These are phyloP conservation scores for Ammopiptanthus mongolicus DNA, from an alignment of 306 rosid species.

Conservation along the genomic window DNA sequence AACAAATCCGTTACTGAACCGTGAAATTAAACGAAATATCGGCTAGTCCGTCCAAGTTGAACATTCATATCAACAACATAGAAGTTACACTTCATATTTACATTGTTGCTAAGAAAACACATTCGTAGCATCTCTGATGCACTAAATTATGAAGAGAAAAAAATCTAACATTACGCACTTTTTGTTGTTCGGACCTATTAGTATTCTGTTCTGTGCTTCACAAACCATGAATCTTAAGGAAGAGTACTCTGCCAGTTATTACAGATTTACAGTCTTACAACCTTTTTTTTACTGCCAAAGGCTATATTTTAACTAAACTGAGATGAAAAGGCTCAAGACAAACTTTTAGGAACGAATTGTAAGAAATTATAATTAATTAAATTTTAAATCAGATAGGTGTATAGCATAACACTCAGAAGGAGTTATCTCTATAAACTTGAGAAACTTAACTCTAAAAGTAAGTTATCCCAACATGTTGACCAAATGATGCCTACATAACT, in stretches of 20 bases:
- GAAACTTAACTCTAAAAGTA: not conserved
- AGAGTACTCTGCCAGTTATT: no score
- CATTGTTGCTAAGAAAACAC: no score
- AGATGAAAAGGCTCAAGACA: not conserved
- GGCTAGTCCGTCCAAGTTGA: no score
- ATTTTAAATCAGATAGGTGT: not conserved
- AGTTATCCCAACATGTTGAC: not conserved
- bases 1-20: no score
- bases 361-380: not conserved
- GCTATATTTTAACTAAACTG: not conserved
- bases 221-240: not conserved
- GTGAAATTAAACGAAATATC: no score
- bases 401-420: not conserved
- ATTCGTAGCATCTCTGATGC: no score
- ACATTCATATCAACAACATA: no score
- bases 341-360: not conserved
- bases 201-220: not conserved
- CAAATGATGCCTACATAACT: not conserved
- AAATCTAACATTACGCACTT: not conserved
- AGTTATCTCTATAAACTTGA: not conserved
- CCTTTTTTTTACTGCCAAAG: not conserved
- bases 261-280: not conserved
- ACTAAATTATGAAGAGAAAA: no score
- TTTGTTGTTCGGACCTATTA: not conserved
- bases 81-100: no score